phyloP scores from a whole-genome alignment of 805 yeast species.

The Ogataea paraovalis region DNA sequence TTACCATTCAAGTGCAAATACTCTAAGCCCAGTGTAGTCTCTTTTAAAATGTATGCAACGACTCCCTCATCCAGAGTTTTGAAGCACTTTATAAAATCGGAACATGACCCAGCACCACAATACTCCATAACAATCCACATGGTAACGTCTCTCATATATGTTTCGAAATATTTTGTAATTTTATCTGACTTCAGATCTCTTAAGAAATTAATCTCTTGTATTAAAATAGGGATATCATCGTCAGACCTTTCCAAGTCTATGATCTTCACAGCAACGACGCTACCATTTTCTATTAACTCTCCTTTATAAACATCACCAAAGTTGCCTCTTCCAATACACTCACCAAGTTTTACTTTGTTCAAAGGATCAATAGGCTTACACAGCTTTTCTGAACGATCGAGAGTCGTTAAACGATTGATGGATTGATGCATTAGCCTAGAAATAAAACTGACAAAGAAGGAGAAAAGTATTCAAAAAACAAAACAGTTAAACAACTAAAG shows the following conservation, averaged over 20 bases:
- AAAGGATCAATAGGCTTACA: conserved; percentile 11
- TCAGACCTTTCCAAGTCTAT: conserved; percentile 74
- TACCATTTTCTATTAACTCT: conserved; percentile 27
- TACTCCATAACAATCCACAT: conserved; percentile 94
- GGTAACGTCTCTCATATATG: conserved; percentile 58
- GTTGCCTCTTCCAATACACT: conserved; percentile 77
- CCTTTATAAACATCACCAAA: conserved; percentile 86
- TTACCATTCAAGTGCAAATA: conserved; percentile 73
- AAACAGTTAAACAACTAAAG: too few species aligned
- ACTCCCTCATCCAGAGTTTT: conserved; percentile 54
- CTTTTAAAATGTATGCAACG: conserved; percentile 58
- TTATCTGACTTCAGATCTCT: conserved; percentile 61
- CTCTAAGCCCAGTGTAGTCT: conserved; percentile 63
- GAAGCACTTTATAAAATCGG: conserved; percentile 60
- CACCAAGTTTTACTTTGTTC: conserved; percentile 32
- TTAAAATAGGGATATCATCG: conserved; percentile 66
- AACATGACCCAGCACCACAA: conserved; percentile 93
- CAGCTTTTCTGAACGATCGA: neutral
- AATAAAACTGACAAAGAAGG: neutral
- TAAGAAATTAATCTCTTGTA: conserved; percentile 76
- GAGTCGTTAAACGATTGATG: neutral
- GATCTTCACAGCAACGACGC: conserved; percentile 78
- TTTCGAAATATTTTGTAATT: conserved; percentile 63
- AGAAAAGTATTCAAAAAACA: neutral
- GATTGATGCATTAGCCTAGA: neutral